Evolutionary conservation across 1,139 yeast genomes (phyloP).

Genomic region (Zhuliangozyma parablackwelliae): DNA sequence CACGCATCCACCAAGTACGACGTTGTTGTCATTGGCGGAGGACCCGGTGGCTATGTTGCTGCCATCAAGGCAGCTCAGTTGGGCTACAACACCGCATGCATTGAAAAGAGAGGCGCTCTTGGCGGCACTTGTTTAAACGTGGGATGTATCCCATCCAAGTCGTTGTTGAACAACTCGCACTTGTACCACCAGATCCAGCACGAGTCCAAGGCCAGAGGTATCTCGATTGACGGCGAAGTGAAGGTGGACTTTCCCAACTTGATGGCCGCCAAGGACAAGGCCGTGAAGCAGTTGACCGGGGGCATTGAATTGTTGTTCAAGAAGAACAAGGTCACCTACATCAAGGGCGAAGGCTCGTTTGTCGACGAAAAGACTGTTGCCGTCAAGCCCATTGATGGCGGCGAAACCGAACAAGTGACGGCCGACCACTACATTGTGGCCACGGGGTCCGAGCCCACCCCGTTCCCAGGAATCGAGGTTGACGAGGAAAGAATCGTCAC

Average conservation of each 20-base stretch:
- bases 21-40: constrained; percentile 95
- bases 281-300: constrained; percentile 83
- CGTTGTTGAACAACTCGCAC: constrained; percentile 91
- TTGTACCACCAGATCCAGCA: constrained; percentile 83
- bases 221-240: constrained; percentile 73
- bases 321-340: constrained; percentile 91
- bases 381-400: constrained; percentile 85
- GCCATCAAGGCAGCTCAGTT: constrained; percentile 98
- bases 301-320: constrained; percentile 94
- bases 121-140: constrained; percentile 99
- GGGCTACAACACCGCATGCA: constrained; percentile 90
- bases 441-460: constrained; percentile 97
- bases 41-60: constrained; percentile 99
- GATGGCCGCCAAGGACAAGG: constrained; percentile 88
- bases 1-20: constrained; percentile 60
- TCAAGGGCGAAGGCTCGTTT: constrained; percentile 90
- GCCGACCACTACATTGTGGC: constrained; percentile 93
- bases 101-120: constrained; percentile 91
- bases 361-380: constrained; percentile 72
- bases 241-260: constrained; percentile 70
- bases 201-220: constrained; percentile 86
- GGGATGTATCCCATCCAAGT: constrained; percentile 98
- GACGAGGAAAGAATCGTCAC: constrained; percentile 97
- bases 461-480: constrained; percentile 96
- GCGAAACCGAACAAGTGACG: constrained; percentile 55